Evolutionary conservation across 2,329 filamentous ascomycete genomes (phyloP).

Genomic region (Sarocladiaceae sp.): DNA sequence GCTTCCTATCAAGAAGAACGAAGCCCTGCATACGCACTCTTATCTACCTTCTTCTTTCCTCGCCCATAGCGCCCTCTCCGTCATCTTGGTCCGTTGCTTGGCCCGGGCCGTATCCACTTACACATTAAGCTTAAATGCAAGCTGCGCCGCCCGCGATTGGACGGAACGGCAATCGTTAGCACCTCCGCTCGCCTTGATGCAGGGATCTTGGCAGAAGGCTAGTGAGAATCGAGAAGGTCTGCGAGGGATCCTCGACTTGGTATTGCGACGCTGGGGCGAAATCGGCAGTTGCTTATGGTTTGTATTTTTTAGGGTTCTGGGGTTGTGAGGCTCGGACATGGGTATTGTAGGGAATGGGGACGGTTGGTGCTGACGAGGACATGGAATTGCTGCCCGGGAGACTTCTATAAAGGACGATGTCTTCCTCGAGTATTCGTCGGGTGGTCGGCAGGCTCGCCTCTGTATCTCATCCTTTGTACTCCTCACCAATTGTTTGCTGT

Average conservation of each 20-base stretch:
- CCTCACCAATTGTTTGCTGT: neutral
- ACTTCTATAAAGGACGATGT: neutral
- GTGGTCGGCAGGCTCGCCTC: neutral
- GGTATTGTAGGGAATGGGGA: too few species aligned
- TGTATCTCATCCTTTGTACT: neutral
- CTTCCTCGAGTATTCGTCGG: neutral
- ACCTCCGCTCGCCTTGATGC: neutral
- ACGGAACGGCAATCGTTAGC: neutral
- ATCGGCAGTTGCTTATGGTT: neutral
- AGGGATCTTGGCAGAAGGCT: neutral
- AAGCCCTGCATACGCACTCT: neutral
- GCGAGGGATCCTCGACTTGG: neutral
- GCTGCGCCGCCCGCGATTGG: neutral
- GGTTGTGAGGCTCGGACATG: too few species aligned
- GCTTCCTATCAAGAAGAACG: neutral
- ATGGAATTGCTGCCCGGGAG: too few species aligned
- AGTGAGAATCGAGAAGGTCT: constrained; percentile 1
- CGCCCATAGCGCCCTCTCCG: neutral
- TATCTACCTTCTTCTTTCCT: neutral
- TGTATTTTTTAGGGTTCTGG: neutral
- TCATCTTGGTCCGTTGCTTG: neutral
- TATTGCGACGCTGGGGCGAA: neutral
- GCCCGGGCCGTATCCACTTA: neutral
- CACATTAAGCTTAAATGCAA: neutral
- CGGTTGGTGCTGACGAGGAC: too few species aligned